A percentile compares a stretch with the other conserved stretches of the same genome.
These are phyloP conservation scores for Erigeron canadensis DNA, from an alignment of 129 eudicot species.

Conservation along the genomic window DNA sequence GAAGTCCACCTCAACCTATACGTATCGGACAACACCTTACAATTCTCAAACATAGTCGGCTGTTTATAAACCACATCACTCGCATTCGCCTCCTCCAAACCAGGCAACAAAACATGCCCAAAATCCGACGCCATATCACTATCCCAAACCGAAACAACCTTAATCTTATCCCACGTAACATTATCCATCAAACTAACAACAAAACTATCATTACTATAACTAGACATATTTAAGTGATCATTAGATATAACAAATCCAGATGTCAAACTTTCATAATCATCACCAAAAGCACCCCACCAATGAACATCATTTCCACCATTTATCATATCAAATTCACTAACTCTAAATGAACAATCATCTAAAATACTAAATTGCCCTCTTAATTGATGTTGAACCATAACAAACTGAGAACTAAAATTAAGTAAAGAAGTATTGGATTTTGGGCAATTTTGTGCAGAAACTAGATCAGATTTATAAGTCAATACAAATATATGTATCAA, in stretches of 20 bases:
- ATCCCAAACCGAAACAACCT: constrained; percentile 83
- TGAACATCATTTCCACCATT: constrained; percentile 74
- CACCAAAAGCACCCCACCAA: constrained; percentile 94
- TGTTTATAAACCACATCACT: constrained; percentile 16
- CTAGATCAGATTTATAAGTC: constrained; percentile 28
- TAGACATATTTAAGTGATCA: constrained; percentile 43
- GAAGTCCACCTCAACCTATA: constrained; percentile 84
- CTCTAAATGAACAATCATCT: constrained; percentile 86
- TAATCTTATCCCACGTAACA: constrained; percentile 78
- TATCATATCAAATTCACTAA: constrained; percentile 85
- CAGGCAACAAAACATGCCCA: constrained; percentile 59
- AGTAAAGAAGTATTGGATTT: constrained; percentile 49
- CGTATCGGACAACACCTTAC: constrained; percentile 57
- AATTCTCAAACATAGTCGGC: constrained; percentile 82
- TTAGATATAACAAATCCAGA: constrained; percentile 77
- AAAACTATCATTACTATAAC: constrained; percentile 67
- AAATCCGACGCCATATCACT: constrained; percentile 65
- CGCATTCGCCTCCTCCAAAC: constrained; percentile 10
- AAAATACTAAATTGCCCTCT: constrained; percentile 65
- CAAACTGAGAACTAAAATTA: constrained; percentile 60
- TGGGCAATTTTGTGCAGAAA: constrained; percentile 40
- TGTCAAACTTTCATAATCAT: constrained; percentile 67
- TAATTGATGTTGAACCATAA: constrained; percentile 85
- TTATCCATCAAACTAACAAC: constrained; percentile 57
- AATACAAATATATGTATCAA: constrained; percentile 13